Conservation (phyloP, 352 stramenopile genomes). For the Pythium biforme region DNA sequence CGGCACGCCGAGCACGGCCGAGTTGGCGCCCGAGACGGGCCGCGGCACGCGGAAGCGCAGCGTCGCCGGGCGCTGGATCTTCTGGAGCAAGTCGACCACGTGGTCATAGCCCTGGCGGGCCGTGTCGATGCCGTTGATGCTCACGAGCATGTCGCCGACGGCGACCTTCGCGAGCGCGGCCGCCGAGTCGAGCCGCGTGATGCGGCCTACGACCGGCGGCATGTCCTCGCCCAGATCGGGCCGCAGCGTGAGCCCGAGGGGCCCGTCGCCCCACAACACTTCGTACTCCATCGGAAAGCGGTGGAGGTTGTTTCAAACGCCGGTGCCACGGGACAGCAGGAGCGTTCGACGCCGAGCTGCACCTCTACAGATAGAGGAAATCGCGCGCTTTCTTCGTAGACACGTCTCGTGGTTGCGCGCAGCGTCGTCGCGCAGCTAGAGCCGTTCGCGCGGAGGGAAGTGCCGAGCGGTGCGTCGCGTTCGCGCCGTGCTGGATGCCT, state of each 20-base stretch:
- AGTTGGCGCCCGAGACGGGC: conserved; percentile 28
- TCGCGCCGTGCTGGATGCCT: not conserved
- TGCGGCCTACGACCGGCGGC: conserved; percentile 83
- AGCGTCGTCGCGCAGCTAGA: conserved; percentile 15
- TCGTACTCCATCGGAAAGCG: conserved; percentile 86
- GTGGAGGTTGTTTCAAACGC: too few species aligned
- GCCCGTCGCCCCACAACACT: conserved; percentile 81
- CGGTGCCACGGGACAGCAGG: too few species aligned
- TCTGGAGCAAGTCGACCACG: conserved; percentile 81
- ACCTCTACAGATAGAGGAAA: conserved; percentile 9
- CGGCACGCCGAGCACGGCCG: conserved; percentile 2
- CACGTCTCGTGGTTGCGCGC: not conserved
- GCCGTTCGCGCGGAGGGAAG: conserved; percentile 1
- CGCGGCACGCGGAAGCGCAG: conserved; percentile 82
- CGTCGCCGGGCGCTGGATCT: conserved; percentile 73
- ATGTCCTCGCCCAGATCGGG: conserved; percentile 86
- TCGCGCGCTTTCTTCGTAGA: not conserved
- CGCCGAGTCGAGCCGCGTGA: conserved; percentile 83
- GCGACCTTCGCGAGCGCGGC: conserved; percentile 76
- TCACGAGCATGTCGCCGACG: conserved; percentile 87
- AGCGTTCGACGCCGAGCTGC: not conserved
- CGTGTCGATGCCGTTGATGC: conserved; percentile 86
- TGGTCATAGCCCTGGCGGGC: conserved; percentile 84
- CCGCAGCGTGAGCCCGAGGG: conserved; percentile 77
- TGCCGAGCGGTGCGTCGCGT: not conserved